Conservation (phyloP, 1,284 basidiomycete genomes). For the Phaffia rhodozyma region DNA sequence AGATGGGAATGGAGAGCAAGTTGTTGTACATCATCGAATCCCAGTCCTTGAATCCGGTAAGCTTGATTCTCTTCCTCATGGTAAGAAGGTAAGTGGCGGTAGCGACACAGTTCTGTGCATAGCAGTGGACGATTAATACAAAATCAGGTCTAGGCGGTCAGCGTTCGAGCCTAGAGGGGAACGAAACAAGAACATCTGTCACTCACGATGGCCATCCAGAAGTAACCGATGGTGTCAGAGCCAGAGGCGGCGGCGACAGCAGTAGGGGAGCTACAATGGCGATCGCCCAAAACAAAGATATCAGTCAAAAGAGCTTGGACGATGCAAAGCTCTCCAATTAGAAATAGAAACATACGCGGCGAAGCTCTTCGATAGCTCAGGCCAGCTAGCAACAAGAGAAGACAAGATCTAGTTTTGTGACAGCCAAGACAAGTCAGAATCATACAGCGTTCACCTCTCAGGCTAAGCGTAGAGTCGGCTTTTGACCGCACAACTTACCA, state of each 20-base stretch:
- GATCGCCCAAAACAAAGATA: neutral
- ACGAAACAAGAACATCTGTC: too few species aligned
- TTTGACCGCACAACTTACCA: conserved; percentile 46
- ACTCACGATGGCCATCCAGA: conserved; percentile 71
- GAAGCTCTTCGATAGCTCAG: conserved; percentile 52
- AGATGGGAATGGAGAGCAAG: conserved; percentile 81
- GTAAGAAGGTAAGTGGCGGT: conserved; percentile 88
- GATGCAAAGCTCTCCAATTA: conserved; percentile 4
- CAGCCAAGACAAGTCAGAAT: neutral
- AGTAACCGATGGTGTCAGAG: conserved; percentile 65
- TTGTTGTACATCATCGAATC: conserved; percentile 99
- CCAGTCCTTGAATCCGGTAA: conserved; percentile 98
- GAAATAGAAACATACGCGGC: conserved; percentile 4
- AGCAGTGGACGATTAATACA: neutral
- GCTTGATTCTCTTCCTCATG: conserved; percentile 96
- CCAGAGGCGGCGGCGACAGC: conserved; percentile 31
- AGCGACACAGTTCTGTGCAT: conserved; percentile 58
- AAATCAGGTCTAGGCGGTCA: neutral
- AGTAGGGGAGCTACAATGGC: neutral
- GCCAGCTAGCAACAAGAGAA: conserved; percentile 90
- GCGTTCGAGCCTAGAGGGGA: too few species aligned
- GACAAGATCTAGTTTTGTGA: conserved; percentile 57
- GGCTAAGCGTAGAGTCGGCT: neutral
- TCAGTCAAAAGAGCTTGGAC: neutral
- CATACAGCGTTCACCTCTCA: conserved; percentile 12